Evolutionary conservation across 1,139 yeast genomes (phyloP).

Genomic region (Starmera stellimalicola): DNA sequence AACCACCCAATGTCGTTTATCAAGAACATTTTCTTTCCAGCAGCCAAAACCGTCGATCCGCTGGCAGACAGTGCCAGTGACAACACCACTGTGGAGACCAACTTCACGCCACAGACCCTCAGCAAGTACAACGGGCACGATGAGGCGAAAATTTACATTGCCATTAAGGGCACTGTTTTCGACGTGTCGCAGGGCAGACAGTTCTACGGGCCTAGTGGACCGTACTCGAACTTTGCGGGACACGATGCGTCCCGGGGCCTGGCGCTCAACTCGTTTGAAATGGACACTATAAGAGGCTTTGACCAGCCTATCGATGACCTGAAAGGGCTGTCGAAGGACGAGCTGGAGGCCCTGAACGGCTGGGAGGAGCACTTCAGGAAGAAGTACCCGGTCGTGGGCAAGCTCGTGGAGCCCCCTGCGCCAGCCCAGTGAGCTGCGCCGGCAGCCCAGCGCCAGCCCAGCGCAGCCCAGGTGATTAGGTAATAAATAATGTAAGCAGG

Average conservation of each 20-base stretch:
- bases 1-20: conserved; percentile 27
- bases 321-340: conserved; percentile 50
- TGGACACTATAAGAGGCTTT: conserved; percentile 41
- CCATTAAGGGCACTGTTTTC: conserved; percentile 75
- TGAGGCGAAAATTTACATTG: conserved; percentile 70
- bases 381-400: conserved; percentile 68
- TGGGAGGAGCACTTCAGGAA: conserved; percentile 82
- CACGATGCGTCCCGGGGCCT: conserved; percentile 93
- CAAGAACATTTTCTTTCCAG: conserved; percentile 27
- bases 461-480: too few species aligned
- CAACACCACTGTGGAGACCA: conserved; percentile 41
- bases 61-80: conserved; percentile 18
- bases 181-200: conserved; percentile 77
- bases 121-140: conserved; percentile 74
- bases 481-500: too few species aligned
- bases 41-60: conserved; percentile 28
- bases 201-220: conserved; percentile 96
- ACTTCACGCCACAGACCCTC: conserved; percentile 69
- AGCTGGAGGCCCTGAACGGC: conserved; percentile 57
- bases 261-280: conserved; percentile 83
- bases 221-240: conserved; percentile 93
- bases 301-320: conserved; percentile 69
- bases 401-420: conserved; percentile 29
- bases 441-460: too few species aligned
- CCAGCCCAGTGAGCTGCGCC: too few species aligned